Evolutionary conservation across 2,329 filamentous ascomycete species (phyloP).

Genomic region (Blastomyces emzantsi): DNA sequence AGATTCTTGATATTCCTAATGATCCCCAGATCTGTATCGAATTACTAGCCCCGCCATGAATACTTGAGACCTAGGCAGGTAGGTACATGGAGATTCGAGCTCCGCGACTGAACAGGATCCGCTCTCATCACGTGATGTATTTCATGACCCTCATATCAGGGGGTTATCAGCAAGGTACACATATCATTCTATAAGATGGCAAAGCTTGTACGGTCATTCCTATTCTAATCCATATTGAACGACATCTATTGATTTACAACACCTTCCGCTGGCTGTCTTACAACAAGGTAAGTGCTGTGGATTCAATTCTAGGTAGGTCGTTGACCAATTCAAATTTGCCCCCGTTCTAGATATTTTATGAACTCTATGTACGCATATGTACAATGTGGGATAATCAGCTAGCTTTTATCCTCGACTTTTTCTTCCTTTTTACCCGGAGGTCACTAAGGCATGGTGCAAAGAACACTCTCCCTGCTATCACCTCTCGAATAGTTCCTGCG

Average conservation of each 20-base stretch:
- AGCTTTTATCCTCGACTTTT: background rate
- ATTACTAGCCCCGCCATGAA: background rate
- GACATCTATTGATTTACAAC: background rate
- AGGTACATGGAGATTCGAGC: background rate
- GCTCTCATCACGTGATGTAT: background rate
- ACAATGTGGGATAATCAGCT: background rate
- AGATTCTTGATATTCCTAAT: background rate
- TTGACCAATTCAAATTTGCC: background rate
- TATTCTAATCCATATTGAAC: background rate
- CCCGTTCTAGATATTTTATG: background rate
- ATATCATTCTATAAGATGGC: background rate
- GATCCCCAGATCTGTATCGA: background rate
- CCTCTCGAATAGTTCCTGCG: constrained; percentile 41
- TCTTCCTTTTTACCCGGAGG: constrained; percentile 1
- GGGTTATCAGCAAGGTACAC: background rate
- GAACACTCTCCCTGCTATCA: constrained; percentile 43
- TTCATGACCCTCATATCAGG: too few relatives aligned
- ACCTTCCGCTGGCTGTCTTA: background rate
- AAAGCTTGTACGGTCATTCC: background rate
- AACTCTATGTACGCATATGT: background rate
- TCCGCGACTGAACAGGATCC: background rate
- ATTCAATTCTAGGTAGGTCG: background rate
- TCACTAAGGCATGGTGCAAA: constrained; percentile 44
- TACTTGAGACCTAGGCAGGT: background rate
- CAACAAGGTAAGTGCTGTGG: background rate